These are phyloP conservation scores for Colletotrichum sp. DNA, from an alignment of 2,329 filamentous ascomycete species.

Conservation along the genomic window DNA sequence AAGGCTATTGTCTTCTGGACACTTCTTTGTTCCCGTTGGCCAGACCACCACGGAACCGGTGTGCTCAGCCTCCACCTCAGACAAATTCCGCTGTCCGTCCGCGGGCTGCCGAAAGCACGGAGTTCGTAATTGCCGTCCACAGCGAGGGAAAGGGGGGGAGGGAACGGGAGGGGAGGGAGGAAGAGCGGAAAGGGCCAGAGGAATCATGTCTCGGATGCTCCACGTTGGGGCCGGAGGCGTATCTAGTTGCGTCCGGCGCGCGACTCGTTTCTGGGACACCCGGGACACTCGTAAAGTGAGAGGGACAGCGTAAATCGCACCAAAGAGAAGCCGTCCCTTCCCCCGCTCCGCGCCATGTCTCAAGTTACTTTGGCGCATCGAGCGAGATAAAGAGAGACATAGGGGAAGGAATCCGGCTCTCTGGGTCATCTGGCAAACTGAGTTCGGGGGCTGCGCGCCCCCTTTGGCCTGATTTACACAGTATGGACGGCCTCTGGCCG, in stretches of 20 bases:
- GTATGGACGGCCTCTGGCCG: neutral
- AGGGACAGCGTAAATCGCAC: neutral
- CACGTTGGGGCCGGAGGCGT: slow-evolving; percentile 8
- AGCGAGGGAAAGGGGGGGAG: neutral
- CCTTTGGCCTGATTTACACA: neutral
- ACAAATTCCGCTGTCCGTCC: neutral
- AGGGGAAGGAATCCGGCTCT: neutral
- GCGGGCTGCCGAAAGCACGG: neutral
- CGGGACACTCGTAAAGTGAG: neutral
- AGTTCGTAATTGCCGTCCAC: neutral
- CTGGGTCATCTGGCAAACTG: neutral
- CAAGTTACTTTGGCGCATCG: neutral
- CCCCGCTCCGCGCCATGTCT: slow-evolving; percentile 15
- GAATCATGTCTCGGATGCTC: slow-evolving; percentile 15
- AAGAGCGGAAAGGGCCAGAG: neutral
- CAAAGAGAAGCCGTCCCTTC: neutral
- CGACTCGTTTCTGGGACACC: neutral
- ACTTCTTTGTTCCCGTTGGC: slow-evolving; percentile 8
- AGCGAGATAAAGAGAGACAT: neutral
- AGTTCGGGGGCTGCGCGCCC: neutral
- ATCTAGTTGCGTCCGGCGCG: slow-evolving; percentile 9
- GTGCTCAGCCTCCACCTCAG: neutral
- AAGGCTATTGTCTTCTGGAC: slow-evolving; percentile 5
- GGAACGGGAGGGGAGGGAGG: neutral
- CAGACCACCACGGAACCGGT: slow-evolving; percentile 8